Conservation (phyloP, 2,329 filamentous ascomycete species). For the Trichoderma hamatum region DNA sequence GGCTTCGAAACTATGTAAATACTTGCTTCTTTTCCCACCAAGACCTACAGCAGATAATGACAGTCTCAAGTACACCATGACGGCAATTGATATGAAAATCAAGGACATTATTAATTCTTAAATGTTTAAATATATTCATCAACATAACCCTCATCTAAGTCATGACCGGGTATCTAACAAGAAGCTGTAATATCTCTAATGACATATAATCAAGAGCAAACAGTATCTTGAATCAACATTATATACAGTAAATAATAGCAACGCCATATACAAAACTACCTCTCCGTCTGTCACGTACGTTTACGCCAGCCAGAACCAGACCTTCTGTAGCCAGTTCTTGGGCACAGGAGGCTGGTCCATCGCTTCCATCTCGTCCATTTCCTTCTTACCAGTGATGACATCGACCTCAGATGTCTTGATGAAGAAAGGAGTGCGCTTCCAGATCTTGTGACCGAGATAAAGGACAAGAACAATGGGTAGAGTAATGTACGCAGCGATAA, state of each 20-base stretch:
- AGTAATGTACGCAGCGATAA: constrained; percentile 67
- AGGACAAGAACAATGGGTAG: constrained; percentile 63
- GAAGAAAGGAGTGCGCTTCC: constrained; percentile 48
- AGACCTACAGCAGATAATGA: neutral
- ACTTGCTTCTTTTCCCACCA: too few relatives aligned
- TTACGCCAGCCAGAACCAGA: constrained; percentile 61
- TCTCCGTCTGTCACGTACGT: too few relatives aligned
- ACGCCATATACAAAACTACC: neutral
- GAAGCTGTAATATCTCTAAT: neutral
- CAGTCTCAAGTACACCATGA: neutral
- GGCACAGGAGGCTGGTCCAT: constrained; percentile 51
- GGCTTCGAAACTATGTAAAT: too few relatives aligned
- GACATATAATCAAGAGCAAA: neutral
- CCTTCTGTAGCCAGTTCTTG: constrained; percentile 54
- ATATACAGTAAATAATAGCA: constrained; percentile 7
- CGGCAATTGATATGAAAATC: neutral
- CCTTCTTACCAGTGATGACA: constrained; percentile 59
- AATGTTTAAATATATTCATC: neutral
- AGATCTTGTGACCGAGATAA: constrained; percentile 64
- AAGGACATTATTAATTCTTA: neutral
- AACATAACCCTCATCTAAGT: neutral
- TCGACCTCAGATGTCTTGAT: constrained; percentile 56
- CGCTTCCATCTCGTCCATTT: constrained; percentile 62
- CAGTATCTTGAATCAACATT: neutral
- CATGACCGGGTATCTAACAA: neutral